Evolutionary conservation across 140 eudicot genomes (phyloP).

Genomic region (Bidens hawaiensis): DNA sequence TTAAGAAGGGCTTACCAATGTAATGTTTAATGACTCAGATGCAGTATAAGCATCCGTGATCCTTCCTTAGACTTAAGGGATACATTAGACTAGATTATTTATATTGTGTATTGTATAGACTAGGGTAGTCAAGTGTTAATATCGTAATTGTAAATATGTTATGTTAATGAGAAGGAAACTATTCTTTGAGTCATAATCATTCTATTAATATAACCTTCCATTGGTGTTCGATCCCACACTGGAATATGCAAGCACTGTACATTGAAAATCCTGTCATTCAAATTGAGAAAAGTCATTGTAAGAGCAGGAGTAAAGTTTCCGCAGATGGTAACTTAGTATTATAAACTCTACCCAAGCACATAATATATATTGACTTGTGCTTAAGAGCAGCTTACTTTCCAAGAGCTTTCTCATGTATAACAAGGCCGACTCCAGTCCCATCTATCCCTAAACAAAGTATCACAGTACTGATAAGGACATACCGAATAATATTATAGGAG

Average conservation of each 20-base stretch:
- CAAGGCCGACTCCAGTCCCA: conserved; percentile 69
- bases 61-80: no score
- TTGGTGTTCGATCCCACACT: conserved; percentile 62
- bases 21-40: no score
- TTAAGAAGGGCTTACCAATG: no score
- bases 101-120: no score
- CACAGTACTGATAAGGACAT: not conserved
- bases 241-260: conserved; percentile 80
- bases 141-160: no score
- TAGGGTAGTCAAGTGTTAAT: no score
- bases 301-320: not conserved
- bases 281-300: not conserved
- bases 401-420: conserved; percentile 65
- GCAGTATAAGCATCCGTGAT: no score
- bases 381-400: conserved; percentile 51
- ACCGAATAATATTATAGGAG: not conserved
- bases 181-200: no score
- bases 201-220: conserved; percentile 49
- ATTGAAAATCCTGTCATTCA: conserved; percentile 54
- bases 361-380: not conserved
- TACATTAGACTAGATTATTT: no score
- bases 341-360: no score
- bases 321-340: no score
- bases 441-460: conserved; percentile 52
- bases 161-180: no score